These are phyloP conservation scores for Euphorbia tirucalli DNA, from an alignment of 345 rosid genomes.

Conservation along the genomic window DNA sequence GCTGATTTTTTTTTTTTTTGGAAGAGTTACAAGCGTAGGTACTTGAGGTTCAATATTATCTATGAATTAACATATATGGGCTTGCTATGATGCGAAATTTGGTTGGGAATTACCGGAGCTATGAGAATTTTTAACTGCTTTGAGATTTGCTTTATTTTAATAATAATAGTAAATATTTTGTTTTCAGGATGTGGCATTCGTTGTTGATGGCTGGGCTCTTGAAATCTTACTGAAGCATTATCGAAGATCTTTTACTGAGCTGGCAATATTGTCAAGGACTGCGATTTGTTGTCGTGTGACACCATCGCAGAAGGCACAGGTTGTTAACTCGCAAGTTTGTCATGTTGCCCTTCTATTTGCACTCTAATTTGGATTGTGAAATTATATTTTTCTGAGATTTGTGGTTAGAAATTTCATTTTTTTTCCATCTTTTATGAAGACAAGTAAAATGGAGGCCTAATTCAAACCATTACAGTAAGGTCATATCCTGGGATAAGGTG, in stretches of 20 bases:
- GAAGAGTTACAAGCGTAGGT: neutral
- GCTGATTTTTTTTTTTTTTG: neutral
- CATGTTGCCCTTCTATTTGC: neutral
- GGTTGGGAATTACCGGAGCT: neutral
- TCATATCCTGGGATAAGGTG: neutral
- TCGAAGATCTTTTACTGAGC: conserved; percentile 79
- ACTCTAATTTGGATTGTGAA: neutral
- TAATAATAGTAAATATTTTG: neutral
- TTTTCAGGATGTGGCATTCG: conserved; percentile 88
- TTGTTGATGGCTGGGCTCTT: conserved; percentile 97
- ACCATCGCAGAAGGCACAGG: conserved; percentile 99
- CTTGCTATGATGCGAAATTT: neutral
- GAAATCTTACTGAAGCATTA: conserved; percentile 86
- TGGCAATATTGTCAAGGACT: conserved; percentile 92
- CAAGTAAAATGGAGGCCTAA: neutral
- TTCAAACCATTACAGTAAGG: neutral
- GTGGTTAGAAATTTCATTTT: neutral
- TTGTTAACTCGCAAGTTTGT: conserved; percentile 25
- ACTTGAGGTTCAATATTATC: neutral
- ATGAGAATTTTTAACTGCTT: neutral
- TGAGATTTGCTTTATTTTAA: neutral
- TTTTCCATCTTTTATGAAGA: neutral
- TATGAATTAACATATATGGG: neutral
- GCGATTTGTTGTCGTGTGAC: conserved; percentile 98
- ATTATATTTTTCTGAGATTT: neutral